Base-by-base conservation (phyloP, 2,329 filamentous ascomycete genomes). In the Trichoderma brevicompactum region DNA sequence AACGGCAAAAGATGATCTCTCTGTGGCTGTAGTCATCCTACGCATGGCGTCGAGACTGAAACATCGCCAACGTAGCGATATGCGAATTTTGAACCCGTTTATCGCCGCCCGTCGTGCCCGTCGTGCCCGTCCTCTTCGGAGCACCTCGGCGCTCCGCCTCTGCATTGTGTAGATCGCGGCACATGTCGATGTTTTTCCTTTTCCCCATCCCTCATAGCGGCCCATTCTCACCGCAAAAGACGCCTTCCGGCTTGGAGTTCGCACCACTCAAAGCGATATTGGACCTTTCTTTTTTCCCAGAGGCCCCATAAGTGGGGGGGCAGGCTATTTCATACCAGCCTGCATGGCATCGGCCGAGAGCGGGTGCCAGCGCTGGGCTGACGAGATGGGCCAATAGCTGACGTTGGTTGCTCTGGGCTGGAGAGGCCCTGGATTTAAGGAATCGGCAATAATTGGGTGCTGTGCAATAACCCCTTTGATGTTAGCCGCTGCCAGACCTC, bases 291-390 rank as follows among this genome's bases (percentile, higher is more conserved):
- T 43, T 61, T 63, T n/a, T n/a, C 34, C 38, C 28, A 28, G 7
- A 19, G 34, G 49, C 41, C 41, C 36, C 52, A 54, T 41, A 54
- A 41, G 52, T 23, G 52, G 60, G 59, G 59, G 40, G 28, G 43
- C 28, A 44, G 28, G 40, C 48, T 38, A 60, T 40, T 43, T 63
- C 60, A 36, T 38, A 36, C 49, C 49, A n/a, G n/a, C 17, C 59
- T 62, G 38, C 59, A 63, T 34, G n/a, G 48, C 48, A 63, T 63
- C 60, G 60, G 60, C 60, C 60, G 60, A 63, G 60, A 46, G 60
- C 60, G 60, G 60, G 60, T 54, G 49, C 59, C 49, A 63, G 59
- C 49, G 41, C 36, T 62, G 59, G 59, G 48, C 28, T 52, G 48
- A 32, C 32, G 23, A 32, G 58, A 52, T 44, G 23, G 48, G 23